A percentile compares a stretch with the other conserved stretches of the same genome.
phyloP scores from a whole-genome alignment of 139 green algal genomes.

The Micractinium sp. region DNA sequence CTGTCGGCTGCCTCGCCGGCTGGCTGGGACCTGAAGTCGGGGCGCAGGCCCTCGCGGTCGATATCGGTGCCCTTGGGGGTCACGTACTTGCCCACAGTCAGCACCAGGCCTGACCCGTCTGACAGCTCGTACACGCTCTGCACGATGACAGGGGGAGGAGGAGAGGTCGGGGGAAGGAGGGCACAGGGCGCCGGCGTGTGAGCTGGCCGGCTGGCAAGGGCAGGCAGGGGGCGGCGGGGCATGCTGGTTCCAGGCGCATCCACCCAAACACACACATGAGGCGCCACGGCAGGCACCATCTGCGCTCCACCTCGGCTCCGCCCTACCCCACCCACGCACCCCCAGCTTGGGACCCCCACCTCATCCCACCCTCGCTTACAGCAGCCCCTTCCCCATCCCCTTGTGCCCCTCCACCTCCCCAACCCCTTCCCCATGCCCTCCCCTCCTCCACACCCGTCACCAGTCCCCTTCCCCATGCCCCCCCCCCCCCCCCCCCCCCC shows the following conservation, averaged over 20 bases:
- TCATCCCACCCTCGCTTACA: neutral
- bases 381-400: neutral
- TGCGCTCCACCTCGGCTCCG: no score
- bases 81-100: slow-evolving; percentile 97
- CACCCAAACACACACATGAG: no score
- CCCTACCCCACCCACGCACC: no score
- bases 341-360: no score
- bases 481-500: no score
- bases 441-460: no score
- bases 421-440: no score
- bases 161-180: neutral
- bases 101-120: slow-evolving; percentile 85
- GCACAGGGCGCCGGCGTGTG: neutral
- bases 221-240: no score
- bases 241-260: no score
- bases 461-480: no score
- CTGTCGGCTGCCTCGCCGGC: slow-evolving; percentile 3
- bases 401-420: no score
- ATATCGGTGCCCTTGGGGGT: slow-evolving; percentile 83
- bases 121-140: slow-evolving; percentile 91
- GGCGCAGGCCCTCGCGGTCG: slow-evolving; percentile 71
- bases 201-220: neutral
- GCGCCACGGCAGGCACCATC: no score
- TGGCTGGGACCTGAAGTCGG: slow-evolving; percentile 64
- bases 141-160: neutral